These are phyloP conservation scores for Blastocystis sp. DNA, from an alignment of 352 stramenopile genomes.

Conservation along the genomic window DNA sequence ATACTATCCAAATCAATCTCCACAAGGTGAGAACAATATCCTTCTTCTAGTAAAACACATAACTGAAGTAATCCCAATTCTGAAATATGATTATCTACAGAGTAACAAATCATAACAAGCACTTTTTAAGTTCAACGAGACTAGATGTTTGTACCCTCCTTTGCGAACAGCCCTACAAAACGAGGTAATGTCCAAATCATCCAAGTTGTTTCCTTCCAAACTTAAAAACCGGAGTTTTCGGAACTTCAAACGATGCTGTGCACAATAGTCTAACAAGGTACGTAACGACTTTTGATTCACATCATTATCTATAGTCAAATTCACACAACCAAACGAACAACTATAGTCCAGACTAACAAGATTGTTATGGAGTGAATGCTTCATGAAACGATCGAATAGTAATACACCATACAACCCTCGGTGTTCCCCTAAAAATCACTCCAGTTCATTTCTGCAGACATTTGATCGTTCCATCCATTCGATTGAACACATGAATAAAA, in stretches of 20 bases:
- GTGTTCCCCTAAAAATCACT: neutral
- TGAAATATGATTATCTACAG: conserved; percentile 20
- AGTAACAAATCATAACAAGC: neutral
- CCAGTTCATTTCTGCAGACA: neutral
- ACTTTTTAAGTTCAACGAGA: conserved; percentile 29
- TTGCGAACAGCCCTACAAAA: conserved; percentile 1
- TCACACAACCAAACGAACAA: neutral
- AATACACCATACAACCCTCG: conserved; percentile 18
- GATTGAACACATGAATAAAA: conserved; percentile 43
- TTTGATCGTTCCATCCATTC: conserved; percentile 44
- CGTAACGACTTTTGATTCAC: neutral
- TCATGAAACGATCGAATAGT: conserved; percentile 42
- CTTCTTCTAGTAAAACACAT: conserved; percentile 26
- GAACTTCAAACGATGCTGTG: neutral
- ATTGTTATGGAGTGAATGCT: conserved; percentile 47
- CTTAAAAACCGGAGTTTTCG: neutral
- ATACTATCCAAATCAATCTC: conserved; percentile 18
- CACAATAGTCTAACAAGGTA: neutral
- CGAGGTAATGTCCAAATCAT: neutral
- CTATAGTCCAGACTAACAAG: neutral
- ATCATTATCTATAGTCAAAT: neutral
- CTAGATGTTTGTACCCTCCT: neutral
- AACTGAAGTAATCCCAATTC: conserved; percentile 23
- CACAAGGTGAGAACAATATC: neutral
- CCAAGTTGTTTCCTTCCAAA: conserved; percentile 32